Base-by-base conservation (phyloP, 305 asterid genomes). In the Fraxinus latifolia region DNA sequence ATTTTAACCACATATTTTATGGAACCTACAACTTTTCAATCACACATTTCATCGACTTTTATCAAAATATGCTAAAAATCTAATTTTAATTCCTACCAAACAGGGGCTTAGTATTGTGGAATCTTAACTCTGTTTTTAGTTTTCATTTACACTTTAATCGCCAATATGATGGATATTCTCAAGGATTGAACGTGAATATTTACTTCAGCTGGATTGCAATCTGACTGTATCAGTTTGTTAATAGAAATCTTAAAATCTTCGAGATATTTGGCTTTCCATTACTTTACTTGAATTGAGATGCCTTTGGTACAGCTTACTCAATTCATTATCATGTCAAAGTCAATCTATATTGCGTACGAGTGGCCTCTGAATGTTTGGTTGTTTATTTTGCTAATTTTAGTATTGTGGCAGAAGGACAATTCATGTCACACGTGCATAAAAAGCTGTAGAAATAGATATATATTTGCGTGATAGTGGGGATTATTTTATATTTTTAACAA, bases 331-430 rank as follows among this genome's bases (percentile, higher is more conserved):
- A 31, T 31, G 11, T 70, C 23, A 31, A 29, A 19, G 37, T 68
- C 39, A 70, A 70, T 70, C 42, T 70, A 14, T 70, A 15, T 70
- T 67, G 74, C 74, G 7, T 67, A 25, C 21, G 5, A 17, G 19
- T 47, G 31, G 67, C 36, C 31, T 74, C 39, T 36, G 62, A 71
- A 29, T 50, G 21, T 58, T 33, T 60, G 55, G 32, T 21, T 11
- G 19, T 62, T 80, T 31, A 80, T 76, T 25, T 36, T 81, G 80
- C 55, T 50, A 72, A 32, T 77, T 32, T 71, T 37, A 71, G 73
- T 32, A 14, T 3, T 78, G 50, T 37, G 23, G 53, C 17, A n/a
- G 60, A 31, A 55, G 77, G 42, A 44, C 47, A 47, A 21, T 23
- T 23, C 55, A 55, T 62, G 70, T 37, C 70, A 36, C 70, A 29